A percentile compares a stretch with the other conserved stretches of the same genome.
phyloP scores from a whole-genome alignment of 2,329 filamentous ascomycete genomes.

The Ceratocystis papillata region DNA sequence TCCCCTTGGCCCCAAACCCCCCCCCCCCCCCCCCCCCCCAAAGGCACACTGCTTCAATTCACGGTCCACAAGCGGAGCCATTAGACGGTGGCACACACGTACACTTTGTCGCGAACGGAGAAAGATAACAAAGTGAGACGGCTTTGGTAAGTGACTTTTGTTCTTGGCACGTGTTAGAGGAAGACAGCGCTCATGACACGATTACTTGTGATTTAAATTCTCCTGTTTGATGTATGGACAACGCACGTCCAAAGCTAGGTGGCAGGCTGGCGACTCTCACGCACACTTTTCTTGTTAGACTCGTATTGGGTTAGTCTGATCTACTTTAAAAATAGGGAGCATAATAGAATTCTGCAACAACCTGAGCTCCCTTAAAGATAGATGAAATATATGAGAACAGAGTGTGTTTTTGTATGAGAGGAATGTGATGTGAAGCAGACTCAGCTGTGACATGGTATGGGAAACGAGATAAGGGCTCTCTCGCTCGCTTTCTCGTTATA shows the following conservation, averaged over 20 bases:
- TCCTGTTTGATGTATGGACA: no score
- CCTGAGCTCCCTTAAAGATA: background rate
- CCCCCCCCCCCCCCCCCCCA: background rate
- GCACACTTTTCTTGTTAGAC: background rate
- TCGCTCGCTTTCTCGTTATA: no score
- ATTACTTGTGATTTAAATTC: no score
- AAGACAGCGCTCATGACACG: background rate
- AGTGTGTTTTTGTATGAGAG: background rate
- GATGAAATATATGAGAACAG: background rate
- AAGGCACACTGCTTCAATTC: background rate
- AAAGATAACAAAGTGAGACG: slow-evolving; percentile 7
- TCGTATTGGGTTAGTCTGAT: slow-evolving; percentile 4
- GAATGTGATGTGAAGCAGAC: background rate
- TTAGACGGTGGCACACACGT: background rate
- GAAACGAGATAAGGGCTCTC: background rate
- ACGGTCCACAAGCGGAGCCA: slow-evolving; percentile 4
- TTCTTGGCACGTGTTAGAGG: background rate
- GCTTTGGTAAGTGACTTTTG: background rate
- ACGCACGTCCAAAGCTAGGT: background rate
- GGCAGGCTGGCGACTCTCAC: background rate
- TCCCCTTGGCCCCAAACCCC: no score
- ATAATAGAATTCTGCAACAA: background rate
- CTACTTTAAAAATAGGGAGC: background rate
- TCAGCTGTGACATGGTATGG: background rate
- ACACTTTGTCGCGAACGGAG: background rate